Evolutionary conservation across 192 early-diverging fungal species (phyloP), one percentile per base, ranked within the genome.

Genomic region (Coemansia guatemalensis): DNA sequence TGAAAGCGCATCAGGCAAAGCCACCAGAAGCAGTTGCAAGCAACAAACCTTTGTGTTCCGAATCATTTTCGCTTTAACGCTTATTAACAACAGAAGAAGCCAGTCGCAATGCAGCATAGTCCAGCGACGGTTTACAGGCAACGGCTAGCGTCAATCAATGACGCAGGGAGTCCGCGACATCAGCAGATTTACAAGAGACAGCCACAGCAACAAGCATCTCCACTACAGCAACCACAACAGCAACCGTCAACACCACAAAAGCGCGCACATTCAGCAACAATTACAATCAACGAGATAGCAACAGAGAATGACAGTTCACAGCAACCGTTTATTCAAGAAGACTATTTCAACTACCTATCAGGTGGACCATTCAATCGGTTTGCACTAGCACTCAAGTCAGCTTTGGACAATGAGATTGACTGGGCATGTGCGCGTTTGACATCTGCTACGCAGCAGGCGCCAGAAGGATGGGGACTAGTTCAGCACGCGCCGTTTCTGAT

Each of bases 281-380:
- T 51, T 51, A 21, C 22, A 27, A 17, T 17, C 51, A 23, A 53
- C 20, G 23, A 53, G 23, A 27, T 20, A 53, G 25, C 51, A 8
- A 39, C 9, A 53, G 51, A 27, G 51, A 21, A 30, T n/a, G 27
- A 18, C 25, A 48, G 35, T 35, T 29, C 48, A 50, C 53, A 52
- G 18, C 9, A 51, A 8, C 32, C 55, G n/a, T 80, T 60, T 51
- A 82, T 82, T 21, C 9, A 49, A 18, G 79, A 82, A 20, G 74
- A 82, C 26, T 69, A 39, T 29, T 20, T 66, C 12, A 47, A 56
- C 6, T 82, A 58, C 30, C 50, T 82, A 32, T 39, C 30, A 8
- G 79, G 79, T 5, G 79, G 79, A 0, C 74, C 73, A 21, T 76
- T 72, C 33, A 82, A 82, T 48, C 56, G 79, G 53, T 76, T 76